phyloP scores from a whole-genome alignment of 2,329 filamentous ascomycete genomes.

The Hypoxylon sp. region DNA sequence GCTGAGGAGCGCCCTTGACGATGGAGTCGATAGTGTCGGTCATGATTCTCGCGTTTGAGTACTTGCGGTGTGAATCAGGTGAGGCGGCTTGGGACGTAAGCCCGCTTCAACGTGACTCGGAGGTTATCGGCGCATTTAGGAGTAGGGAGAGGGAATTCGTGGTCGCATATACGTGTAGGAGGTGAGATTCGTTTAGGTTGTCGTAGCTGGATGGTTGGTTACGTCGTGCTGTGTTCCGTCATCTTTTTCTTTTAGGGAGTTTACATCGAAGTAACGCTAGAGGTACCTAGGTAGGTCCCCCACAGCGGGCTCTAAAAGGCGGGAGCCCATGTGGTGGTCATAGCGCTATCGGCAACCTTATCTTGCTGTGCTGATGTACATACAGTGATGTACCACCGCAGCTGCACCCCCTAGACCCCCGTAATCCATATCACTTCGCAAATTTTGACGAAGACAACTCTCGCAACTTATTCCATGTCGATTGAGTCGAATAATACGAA shows the following conservation, averaged over 20 bases:
- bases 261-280: slow-evolving; percentile 16
- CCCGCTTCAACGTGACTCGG: slow-evolving; percentile 33
- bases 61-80: slow-evolving; percentile 15
- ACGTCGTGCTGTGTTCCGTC: slow-evolving; percentile 22
- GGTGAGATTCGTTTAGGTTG: slow-evolving; percentile 14
- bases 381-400: background rate
- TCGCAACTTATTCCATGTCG: background rate
- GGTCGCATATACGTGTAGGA: slow-evolving; percentile 17
- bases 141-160: slow-evolving; percentile 4
- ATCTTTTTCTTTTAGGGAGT: slow-evolving; percentile 27
- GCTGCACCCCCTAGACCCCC: background rate
- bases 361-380: background rate
- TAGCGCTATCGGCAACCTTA: slow-evolving; percentile 9
- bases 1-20: slow-evolving; percentile 87
- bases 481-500: background rate
- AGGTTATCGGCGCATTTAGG: slow-evolving; percentile 29
- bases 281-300: slow-evolving; percentile 4
- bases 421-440: slow-evolving; percentile 9
- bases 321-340: slow-evolving; percentile 19
- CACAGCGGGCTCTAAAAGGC: slow-evolving; percentile 13
- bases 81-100: slow-evolving; percentile 36
- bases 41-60: slow-evolving; percentile 57
- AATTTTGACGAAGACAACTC: slow-evolving; percentile 2
- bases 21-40: slow-evolving; percentile 83
- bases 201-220: slow-evolving; percentile 21